These are phyloP conservation scores for Russula foetens DNA, from an alignment of 768 basidiomycete species.

Conservation along the genomic window DNA sequence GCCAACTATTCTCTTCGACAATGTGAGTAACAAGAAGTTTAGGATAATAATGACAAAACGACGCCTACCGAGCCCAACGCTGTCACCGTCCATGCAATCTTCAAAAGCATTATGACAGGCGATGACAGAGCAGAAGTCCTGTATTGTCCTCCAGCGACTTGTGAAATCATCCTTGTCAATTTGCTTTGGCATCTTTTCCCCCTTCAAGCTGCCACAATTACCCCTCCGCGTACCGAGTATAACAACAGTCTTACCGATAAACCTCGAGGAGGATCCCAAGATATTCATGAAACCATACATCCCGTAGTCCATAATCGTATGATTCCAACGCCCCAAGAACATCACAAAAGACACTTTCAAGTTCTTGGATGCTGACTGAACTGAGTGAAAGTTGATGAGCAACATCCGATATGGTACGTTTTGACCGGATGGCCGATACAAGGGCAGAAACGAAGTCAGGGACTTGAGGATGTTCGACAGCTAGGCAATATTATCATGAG, in stretches of 20 bases:
- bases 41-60: neutral
- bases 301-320: constrained; percentile 32
- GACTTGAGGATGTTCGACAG: constrained; percentile 14
- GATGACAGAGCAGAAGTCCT: constrained; percentile 56
- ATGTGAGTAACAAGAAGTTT: neutral
- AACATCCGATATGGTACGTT: constrained; percentile 50
- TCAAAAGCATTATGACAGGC: constrained; percentile 59
- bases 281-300: constrained; percentile 41
- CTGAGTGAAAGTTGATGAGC: constrained; percentile 44
- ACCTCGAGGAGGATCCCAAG: constrained; percentile 40
- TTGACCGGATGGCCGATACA: constrained; percentile 39
- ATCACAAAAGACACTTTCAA: constrained; percentile 40
- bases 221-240: neutral
- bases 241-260: constrained; percentile 26
- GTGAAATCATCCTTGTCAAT: constrained; percentile 35
- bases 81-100: constrained; percentile 51
- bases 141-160: constrained; percentile 50
- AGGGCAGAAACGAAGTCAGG: constrained; percentile 21
- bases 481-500: constrained; percentile 3
- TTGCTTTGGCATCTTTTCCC: constrained; percentile 24
- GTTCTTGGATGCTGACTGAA: constrained; percentile 33
- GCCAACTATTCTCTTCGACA: constrained; percentile 60
- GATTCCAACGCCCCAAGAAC: constrained; percentile 40
- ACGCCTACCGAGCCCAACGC: constrained; percentile 53
- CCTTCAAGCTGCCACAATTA: constrained; percentile 27